Base-by-base conservation (phyloP, 2,329 filamentous ascomycete species). In the Aspergillus quadricinctus region DNA sequence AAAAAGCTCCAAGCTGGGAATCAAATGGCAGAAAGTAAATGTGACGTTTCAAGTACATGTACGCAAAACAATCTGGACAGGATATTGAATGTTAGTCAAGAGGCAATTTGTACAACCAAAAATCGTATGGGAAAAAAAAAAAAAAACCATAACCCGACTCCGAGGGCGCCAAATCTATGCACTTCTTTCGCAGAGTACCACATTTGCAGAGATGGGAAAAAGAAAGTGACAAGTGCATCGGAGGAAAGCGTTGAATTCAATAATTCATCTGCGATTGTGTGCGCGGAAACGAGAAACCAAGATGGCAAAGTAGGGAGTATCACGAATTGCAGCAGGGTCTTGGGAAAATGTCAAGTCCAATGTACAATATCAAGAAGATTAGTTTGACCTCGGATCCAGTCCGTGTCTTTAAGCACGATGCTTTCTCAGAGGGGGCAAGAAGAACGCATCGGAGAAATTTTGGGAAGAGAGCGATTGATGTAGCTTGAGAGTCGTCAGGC, bases 91-190 rank as follows among this genome's bases (percentile, higher is more conserved):
- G 43, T 23, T 14, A 51, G 48, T 35, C 27, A 53, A 57, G 49
- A 48, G 51, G 46, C 55, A 50, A 59, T 57, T 53, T 64, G 54
- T 63, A 61, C 56, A 63, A 49, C 31, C 55, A 57, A 45, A 41
- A 55, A 51, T 56, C 37, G 49, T 46, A 40, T 40, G 48, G n/a
- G n/a, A n/a, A n/a, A n/a, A n/a, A n/a, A n/a, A n/a, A n/a, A 55
- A 55, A 52, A 56, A 64, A 65, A 48, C n/a, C 43, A 52, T 54
- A 57, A 56, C 52, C 40, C 53, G 54, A 68, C 63, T 62, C 63
- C 64, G 52, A 56, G 61, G 60, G 65, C 64, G 64, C 65, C 64
- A 63, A 55, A 55, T 29, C 50, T 46, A 70, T 69, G 68, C 66
- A 65, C 54, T 63, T 43, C 57, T 58, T 60, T 21, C 35, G 40